These are phyloP conservation scores for Tuctoria greenei DNA, from an alignment of 176 grass and related monocot genomes.

Conservation along the genomic window DNA sequence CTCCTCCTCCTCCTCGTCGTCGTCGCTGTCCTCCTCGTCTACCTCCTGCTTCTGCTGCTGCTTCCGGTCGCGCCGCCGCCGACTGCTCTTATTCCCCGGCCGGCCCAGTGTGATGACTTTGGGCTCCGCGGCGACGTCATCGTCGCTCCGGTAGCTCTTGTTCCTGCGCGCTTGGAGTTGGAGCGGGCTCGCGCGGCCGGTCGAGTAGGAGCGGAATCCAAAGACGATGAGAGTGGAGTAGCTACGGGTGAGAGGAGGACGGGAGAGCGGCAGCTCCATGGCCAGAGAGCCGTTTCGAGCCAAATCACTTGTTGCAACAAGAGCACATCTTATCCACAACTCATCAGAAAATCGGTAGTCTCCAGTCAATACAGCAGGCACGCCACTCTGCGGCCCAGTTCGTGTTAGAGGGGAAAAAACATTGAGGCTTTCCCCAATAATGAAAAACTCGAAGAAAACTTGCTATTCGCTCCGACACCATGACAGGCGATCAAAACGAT, in stretches of 20 bases:
- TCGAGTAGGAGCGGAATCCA: neutral
- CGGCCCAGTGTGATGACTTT: constrained; percentile 45
- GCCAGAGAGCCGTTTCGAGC: constrained; percentile 10
- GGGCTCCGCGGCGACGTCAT: constrained; percentile 18
- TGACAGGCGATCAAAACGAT: neutral
- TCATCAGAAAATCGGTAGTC: no score
- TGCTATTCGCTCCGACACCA: neutral
- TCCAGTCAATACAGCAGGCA: neutral
- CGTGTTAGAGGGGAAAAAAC: neutral
- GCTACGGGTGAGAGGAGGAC: constrained; percentile 11
- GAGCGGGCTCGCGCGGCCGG: neutral
- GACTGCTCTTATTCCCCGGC: constrained; percentile 33
- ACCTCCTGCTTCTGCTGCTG: neutral
- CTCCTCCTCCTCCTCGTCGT: neutral
- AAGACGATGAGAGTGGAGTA: neutral
- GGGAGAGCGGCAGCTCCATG: constrained; percentile 46
- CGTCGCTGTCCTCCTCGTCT: neutral
- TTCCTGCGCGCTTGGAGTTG: constrained; percentile 37
- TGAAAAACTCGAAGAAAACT: no score
- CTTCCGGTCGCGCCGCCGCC: constrained; percentile 16
- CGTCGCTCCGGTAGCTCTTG: constrained; percentile 8
- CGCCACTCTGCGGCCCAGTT: neutral
- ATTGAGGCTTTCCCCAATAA: neutral
- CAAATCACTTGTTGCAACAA: neutral
- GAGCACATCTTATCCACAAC: constrained; percentile 36